Conservation (phyloP, 345 rosid species). For the Combretum micranthum region DNA sequence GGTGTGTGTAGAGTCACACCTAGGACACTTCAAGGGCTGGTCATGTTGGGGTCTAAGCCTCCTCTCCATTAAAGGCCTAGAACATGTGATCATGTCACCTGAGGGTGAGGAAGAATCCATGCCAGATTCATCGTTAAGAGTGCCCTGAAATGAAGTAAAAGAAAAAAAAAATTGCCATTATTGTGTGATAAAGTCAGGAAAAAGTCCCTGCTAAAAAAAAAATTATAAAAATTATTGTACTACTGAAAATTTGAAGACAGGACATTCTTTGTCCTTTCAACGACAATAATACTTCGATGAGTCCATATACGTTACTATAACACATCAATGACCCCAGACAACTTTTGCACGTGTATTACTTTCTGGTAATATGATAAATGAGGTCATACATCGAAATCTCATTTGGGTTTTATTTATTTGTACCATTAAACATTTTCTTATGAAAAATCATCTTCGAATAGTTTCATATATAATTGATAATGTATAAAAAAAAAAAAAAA, state of each 20-base stretch:
- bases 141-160: slow-evolving; percentile 23
- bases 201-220: not conserved
- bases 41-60: slow-evolving; percentile 88
- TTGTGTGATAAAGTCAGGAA: not conserved
- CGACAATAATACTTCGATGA: slow-evolving; percentile 5
- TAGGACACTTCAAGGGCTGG: slow-evolving; percentile 86
- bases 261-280: slow-evolving; percentile 1
- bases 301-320: no score
- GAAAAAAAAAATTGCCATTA: not conserved
- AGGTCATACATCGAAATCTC: no score
- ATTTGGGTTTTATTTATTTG: no score
- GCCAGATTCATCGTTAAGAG: slow-evolving; percentile 48
- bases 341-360: no score
- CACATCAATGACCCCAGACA: no score
- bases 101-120: slow-evolving; percentile 78
- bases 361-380: no score
- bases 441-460: no score
- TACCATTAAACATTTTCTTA: no score
- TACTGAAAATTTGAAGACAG: not conserved
- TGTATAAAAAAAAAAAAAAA: no score
- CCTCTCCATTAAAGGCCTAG: slow-evolving; percentile 89
- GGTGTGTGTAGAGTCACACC: slow-evolving; percentile 92
- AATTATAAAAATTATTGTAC: no score
- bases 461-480: no score
- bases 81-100: slow-evolving; percentile 71